These are phyloP conservation scores for Penicillium sp. DNA, from an alignment of 2,329 filamentous ascomycete genomes.

Conservation along the genomic window DNA sequence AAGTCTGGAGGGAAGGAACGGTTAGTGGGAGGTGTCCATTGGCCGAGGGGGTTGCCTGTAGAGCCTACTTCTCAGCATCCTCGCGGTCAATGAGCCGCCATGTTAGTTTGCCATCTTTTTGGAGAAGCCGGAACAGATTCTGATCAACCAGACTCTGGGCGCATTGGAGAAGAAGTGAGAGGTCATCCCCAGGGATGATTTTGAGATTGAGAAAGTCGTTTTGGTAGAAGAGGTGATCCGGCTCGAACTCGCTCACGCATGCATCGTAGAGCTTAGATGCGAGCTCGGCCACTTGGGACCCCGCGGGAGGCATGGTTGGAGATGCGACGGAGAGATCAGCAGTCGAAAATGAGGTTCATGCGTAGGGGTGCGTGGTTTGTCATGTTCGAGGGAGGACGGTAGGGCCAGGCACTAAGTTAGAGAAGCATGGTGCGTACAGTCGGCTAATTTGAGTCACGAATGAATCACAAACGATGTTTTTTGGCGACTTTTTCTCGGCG, in stretches of 20 bases:
- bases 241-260: slow-evolving; percentile 41
- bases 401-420: slow-evolving; percentile 14
- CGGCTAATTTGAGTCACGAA: slow-evolving; percentile 15
- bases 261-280: slow-evolving; percentile 49
- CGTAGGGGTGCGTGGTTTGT: slow-evolving; percentile 25
- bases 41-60: neutral
- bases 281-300: slow-evolving; percentile 39
- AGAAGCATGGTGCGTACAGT: slow-evolving; percentile 18
- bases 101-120: slow-evolving; percentile 46
- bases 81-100: slow-evolving; percentile 52
- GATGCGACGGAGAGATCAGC: slow-evolving; percentile 22
- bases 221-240: slow-evolving; percentile 49
- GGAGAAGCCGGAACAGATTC: slow-evolving; percentile 48
- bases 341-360: slow-evolving; percentile 32
- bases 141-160: slow-evolving; percentile 48
- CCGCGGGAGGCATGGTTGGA: slow-evolving; percentile 38
- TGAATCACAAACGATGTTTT: slow-evolving; percentile 25
- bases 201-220: slow-evolving; percentile 46
- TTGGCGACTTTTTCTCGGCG: slow-evolving; percentile 33
- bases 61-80: slow-evolving; percentile 50
- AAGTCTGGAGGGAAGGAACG: slow-evolving; percentile 29
- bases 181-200: slow-evolving; percentile 46
- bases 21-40: slow-evolving; percentile 6
- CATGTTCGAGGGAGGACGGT: slow-evolving; percentile 34
- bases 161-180: slow-evolving; percentile 45